phyloP scores from a whole-genome alignment of 2,329 filamentous ascomycete genomes.

The Aureobasidium namibiae region DNA sequence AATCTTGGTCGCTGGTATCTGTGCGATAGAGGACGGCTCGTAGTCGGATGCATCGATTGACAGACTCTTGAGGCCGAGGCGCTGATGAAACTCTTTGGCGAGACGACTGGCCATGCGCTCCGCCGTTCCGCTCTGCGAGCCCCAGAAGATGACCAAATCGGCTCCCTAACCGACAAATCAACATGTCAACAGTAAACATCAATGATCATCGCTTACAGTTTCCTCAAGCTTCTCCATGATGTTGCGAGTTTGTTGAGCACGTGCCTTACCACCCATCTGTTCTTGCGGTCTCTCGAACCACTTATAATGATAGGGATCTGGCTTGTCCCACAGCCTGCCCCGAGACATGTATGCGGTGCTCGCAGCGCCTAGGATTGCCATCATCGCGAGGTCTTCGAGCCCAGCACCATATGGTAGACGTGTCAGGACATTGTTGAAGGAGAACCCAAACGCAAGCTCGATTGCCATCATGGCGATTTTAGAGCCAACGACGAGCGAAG shows the following conservation, averaged over 20 bases:
- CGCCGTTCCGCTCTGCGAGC: slow-evolving; percentile 42
- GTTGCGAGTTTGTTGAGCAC: neutral
- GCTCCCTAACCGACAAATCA: neutral
- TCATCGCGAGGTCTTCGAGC: slow-evolving; percentile 15
- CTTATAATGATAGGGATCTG: neutral
- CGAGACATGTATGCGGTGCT: slow-evolving; percentile 8
- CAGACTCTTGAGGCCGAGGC: slow-evolving; percentile 34
- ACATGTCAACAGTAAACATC: too few species aligned
- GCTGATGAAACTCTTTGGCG: slow-evolving; percentile 31
- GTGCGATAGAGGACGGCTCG: slow-evolving; percentile 23
- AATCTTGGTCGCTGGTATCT: slow-evolving; percentile 17
- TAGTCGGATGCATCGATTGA: slow-evolving; percentile 42
- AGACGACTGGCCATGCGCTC: slow-evolving; percentile 36
- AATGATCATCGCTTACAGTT: too few species aligned
- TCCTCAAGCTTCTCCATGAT: neutral
- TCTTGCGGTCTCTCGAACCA: slow-evolving; percentile 4
- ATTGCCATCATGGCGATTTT: too few species aligned
- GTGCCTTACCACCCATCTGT: neutral
- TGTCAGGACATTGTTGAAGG: neutral
- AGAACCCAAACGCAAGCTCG: too few species aligned
- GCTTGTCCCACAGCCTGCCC: neutral
- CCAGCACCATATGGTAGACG: neutral
- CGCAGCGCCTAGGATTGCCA: slow-evolving; percentile 15
- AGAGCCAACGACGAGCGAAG: too few species aligned
- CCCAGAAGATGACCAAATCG: slow-evolving; percentile 38